Evolutionary conservation across 306 rosid species (phyloP).

Genomic region (Abrus precatorius): DNA sequence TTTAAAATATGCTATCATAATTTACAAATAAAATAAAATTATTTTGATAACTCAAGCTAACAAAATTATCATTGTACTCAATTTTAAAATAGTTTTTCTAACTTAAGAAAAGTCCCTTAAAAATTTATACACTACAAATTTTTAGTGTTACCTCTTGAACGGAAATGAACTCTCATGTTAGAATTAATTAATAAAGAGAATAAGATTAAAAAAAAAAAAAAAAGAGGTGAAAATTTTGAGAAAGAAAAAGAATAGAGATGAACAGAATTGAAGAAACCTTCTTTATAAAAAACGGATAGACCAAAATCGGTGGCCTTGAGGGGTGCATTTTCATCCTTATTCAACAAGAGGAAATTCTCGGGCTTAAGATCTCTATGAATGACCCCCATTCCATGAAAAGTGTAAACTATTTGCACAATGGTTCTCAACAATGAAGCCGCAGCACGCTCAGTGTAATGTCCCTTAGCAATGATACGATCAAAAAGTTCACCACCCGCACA

Average conservation of each 20-base stretch:
- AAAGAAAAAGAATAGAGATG: neutral
- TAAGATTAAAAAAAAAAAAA: slow-evolving; percentile 17
- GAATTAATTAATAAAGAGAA: neutral
- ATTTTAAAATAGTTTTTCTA: neutral
- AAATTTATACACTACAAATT: neutral
- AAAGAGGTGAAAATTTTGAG: neutral
- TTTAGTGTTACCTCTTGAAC: neutral
- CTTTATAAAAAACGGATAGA: slow-evolving; percentile 57
- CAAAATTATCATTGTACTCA: neutral
- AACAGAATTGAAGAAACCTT: slow-evolving; percentile 46
- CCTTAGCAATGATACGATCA: slow-evolving; percentile 52
- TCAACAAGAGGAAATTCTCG: slow-evolving; percentile 62
- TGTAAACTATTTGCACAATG: slow-evolving; percentile 47
- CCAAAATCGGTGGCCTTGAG: slow-evolving; percentile 65
- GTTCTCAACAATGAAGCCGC: slow-evolving; percentile 54
- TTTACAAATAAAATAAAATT: neutral
- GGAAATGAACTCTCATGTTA: neutral
- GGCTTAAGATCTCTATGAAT: slow-evolving; percentile 69
- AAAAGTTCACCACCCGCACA: slow-evolving; percentile 54
- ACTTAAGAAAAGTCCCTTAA: too few relatives aligned
- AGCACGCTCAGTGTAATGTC: slow-evolving; percentile 51
- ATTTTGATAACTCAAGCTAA: neutral
- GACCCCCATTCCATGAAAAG: slow-evolving; percentile 54
- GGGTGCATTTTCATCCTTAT: slow-evolving; percentile 52
- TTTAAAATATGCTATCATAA: neutral